These are phyloP conservation scores for Asterophora lycoperdoides DNA, from an alignment of 768 basidiomycete species.

Conservation along the genomic window DNA sequence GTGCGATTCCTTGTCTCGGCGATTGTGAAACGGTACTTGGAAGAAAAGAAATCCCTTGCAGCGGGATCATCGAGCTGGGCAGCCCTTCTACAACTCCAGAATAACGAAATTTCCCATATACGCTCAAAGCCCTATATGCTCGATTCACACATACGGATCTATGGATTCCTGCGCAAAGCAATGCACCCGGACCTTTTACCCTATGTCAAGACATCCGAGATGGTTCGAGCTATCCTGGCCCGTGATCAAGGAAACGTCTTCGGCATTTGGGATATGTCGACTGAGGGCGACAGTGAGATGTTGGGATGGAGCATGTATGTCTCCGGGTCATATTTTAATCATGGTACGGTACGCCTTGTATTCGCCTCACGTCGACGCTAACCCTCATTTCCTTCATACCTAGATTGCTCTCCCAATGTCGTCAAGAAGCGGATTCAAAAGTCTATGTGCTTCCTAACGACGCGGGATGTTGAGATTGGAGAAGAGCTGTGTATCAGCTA, in stretches of 20 bases:
- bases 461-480: conserved; percentile 37
- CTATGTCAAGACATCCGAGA: conserved; percentile 37
- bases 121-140: conserved; percentile 47
- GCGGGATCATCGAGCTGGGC: conserved; percentile 33
- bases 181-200: conserved; percentile 23
- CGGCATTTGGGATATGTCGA: conserved; percentile 59
- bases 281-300: conserved; percentile 50
- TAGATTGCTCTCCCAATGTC: conserved; percentile 53
- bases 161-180: conserved; percentile 44
- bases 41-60: conserved; percentile 21
- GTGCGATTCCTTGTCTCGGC: conserved; percentile 52
- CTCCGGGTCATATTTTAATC: conserved; percentile 65
- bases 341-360: conserved; percentile 41
- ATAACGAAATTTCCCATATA: conserved; percentile 49
- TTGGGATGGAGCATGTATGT: conserved; percentile 62
- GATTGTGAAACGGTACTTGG: conserved; percentile 40
- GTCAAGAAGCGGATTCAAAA: conserved; percentile 42
- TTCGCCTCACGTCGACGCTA: not conserved
- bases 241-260: conserved; percentile 67
- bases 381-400: not conserved
- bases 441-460: conserved; percentile 44
- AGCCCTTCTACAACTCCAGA: conserved; percentile 50
- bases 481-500: conserved; percentile 62
- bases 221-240: conserved; percentile 49
- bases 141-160: conserved; percentile 48